phyloP scores from a whole-genome alignment of 805 yeast species.

The Lachancea waltii region DNA sequence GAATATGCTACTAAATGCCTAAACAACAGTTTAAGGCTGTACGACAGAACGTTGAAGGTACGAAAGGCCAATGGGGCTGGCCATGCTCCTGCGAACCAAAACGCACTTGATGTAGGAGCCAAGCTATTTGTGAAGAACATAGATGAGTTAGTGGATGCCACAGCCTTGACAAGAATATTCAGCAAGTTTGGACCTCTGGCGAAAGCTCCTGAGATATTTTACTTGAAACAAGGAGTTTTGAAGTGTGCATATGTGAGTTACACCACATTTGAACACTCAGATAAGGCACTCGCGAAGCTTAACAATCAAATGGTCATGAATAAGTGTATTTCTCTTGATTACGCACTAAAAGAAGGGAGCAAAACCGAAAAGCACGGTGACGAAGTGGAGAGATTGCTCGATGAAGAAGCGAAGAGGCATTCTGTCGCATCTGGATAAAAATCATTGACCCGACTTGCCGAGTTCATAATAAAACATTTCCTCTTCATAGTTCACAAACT shows the following conservation, averaged over 20 bases:
- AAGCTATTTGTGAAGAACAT: slow-evolving; percentile 64
- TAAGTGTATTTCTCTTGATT: slow-evolving; percentile 50
- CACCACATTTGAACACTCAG: slow-evolving; percentile 60
- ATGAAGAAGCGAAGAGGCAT: slow-evolving; percentile 51
- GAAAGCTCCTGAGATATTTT: slow-evolving; percentile 41
- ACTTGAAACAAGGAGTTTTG: slow-evolving; percentile 38
- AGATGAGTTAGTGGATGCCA: slow-evolving; percentile 59
- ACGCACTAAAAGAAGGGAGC: slow-evolving; percentile 61
- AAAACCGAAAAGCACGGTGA: slow-evolving; percentile 66
- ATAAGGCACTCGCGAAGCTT: slow-evolving; percentile 62
- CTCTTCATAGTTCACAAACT: slow-evolving; percentile 12
- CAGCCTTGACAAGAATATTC: slow-evolving; percentile 44
- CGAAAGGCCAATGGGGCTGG: slow-evolving; percentile 39
- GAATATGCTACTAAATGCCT: slow-evolving; percentile 60
- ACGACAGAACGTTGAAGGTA: slow-evolving; percentile 53
- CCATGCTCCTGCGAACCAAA: slow-evolving; percentile 13
- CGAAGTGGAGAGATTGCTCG: slow-evolving; percentile 63
- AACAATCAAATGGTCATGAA: slow-evolving; percentile 66
- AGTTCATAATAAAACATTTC: background rate
- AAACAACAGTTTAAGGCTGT: slow-evolving; percentile 48
- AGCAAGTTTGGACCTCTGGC: slow-evolving; percentile 60
- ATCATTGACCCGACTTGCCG: background rate
- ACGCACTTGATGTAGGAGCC: slow-evolving; percentile 47
- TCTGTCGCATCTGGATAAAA: slow-evolving; percentile 6
- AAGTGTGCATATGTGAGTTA: slow-evolving; percentile 64